These are phyloP conservation scores for Prototheca wickerhamii DNA, from an alignment of 163 green algal genomes.

Conservation along the genomic window DNA sequence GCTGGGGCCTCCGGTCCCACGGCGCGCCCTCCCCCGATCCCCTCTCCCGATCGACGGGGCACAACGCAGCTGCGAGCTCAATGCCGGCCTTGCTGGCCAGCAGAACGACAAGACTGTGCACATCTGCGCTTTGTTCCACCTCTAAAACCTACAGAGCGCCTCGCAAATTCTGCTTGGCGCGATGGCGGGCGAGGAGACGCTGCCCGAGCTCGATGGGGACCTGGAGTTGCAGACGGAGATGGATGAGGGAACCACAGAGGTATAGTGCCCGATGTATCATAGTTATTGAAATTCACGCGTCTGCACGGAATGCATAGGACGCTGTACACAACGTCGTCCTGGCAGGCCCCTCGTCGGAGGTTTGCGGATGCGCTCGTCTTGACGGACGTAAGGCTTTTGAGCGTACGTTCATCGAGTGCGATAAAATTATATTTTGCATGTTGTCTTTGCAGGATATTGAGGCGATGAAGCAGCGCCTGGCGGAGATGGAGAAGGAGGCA, in stretches of 20 bases:
- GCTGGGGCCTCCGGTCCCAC: too few species aligned
- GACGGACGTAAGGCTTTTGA: too few species aligned
- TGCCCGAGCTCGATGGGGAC: not conserved
- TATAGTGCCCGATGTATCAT: not conserved
- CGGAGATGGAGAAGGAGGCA: constrained; percentile 87
- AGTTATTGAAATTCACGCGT: not conserved
- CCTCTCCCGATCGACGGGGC: too few species aligned
- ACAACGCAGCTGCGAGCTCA: too few species aligned
- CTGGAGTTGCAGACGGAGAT: not conserved
- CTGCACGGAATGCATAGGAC: not conserved
- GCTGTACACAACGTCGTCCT: not conserved
- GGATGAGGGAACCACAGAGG: not conserved
- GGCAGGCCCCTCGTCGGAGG: too few species aligned
- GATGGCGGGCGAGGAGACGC: not conserved
- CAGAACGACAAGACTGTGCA: too few species aligned
- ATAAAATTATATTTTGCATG: too few species aligned
- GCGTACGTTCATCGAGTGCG: too few species aligned
- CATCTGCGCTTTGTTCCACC: too few species aligned
- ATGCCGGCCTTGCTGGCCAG: too few species aligned
- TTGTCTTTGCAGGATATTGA: constrained; percentile 70
- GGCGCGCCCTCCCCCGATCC: too few species aligned
- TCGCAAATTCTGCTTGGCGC: not conserved
- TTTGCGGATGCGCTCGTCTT: not conserved
- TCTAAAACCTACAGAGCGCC: too few species aligned
- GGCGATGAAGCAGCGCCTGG: constrained; percentile 76